Percentiles rank a stretch among this genome's conserved stretches.
Conservation (phyloP, 1,284 basidiomycete species). For the Austropuccinia psidii region DNA sequence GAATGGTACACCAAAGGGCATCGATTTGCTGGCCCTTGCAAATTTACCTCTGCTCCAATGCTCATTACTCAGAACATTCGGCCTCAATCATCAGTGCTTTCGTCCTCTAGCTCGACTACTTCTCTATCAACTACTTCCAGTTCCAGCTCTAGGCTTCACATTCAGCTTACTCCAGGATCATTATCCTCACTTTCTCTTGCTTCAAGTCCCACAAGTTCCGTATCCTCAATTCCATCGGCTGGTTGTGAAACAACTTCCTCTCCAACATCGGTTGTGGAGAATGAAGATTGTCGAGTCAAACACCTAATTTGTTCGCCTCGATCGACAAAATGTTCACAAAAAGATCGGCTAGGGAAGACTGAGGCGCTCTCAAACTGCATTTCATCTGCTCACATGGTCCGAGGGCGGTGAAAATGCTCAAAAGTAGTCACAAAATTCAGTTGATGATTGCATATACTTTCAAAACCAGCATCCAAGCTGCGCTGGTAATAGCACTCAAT, state of each 20-base stretch:
- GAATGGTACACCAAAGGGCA: conserved; percentile 68
- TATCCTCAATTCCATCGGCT: conserved; percentile 9
- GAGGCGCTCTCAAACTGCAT: too few species aligned
- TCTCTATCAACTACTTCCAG: conserved; percentile 7
- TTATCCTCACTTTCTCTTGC: conserved; percentile 12
- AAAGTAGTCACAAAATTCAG: too few species aligned
- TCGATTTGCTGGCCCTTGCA: conserved; percentile 44
- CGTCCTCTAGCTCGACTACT: conserved; percentile 14
- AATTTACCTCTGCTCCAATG: neutral
- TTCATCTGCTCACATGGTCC: too few species aligned
- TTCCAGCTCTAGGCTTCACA: neutral
- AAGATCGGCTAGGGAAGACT: too few species aligned
- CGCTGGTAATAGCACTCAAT: too few species aligned
- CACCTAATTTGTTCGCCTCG: conserved; percentile 9
- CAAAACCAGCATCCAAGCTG: too few species aligned
- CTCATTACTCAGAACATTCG: neutral
- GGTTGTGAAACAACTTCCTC: conserved; percentile 9
- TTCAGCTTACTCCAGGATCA: conserved; percentile 12
- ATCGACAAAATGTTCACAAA: too few species aligned
- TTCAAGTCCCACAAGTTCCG: conserved; percentile 23
- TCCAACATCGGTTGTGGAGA: neutral
- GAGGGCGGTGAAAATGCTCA: too few species aligned
- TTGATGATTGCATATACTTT: too few species aligned
- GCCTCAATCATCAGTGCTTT: neutral
- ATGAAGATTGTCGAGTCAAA: conserved; percentile 2